Conservation (phyloP, 106 monocot genomes). For the Apostasia ramifera region DNA sequence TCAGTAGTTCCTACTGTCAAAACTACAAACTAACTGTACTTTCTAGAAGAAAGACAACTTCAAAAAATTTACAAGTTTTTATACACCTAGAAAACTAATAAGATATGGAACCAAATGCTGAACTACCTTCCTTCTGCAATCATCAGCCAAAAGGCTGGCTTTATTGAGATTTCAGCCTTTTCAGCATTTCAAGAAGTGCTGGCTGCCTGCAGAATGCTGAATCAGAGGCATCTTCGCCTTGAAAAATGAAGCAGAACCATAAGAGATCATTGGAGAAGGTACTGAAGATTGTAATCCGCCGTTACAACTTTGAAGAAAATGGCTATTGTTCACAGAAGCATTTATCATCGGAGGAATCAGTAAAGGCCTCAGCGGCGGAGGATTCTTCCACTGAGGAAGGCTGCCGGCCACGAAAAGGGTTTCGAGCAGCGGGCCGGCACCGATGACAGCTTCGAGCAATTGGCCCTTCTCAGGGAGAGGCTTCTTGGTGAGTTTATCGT, state of each 20-base stretch:
- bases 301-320: background rate
- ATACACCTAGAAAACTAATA: too few relatives aligned
- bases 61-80: too few relatives aligned
- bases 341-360: conserved; percentile 4
- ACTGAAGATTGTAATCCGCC: background rate
- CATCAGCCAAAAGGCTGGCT: background rate
- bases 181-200: background rate
- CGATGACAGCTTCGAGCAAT: conserved; percentile 27
- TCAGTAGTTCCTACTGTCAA: too few relatives aligned
- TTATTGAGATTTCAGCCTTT: conserved; percentile 4
- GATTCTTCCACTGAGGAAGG: conserved; percentile 34
- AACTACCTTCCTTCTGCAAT: too few relatives aligned
- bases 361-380: conserved; percentile 11
- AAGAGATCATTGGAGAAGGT: background rate
- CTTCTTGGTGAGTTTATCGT: conserved; percentile 19
- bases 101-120: too few relatives aligned
- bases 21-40: too few relatives aligned
- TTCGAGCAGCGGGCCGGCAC: conserved; percentile 24
- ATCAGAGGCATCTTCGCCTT: background rate
- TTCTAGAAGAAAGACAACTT: too few relatives aligned
- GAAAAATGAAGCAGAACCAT: background rate
- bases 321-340: background rate
- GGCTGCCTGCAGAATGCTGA: background rate
- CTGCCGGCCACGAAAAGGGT: conserved; percentile 33
- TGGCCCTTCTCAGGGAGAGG: conserved; percentile 34